phyloP scores from a whole-genome alignment of 208 protist species.

The Wallacemonas sp. region DNA sequence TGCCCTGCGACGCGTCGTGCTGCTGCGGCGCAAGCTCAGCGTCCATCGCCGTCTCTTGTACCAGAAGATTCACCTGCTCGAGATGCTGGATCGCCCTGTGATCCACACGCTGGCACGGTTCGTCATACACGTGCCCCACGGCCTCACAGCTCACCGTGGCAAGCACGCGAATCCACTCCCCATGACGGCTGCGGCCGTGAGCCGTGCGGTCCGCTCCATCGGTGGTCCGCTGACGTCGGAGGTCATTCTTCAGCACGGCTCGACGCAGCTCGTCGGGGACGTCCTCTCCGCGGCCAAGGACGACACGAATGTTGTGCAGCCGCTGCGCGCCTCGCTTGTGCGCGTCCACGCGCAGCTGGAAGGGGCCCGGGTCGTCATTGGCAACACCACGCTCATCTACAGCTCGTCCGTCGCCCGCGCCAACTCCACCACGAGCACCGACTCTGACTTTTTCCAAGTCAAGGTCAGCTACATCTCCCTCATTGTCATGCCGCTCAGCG shows the following conservation, averaged over 20 bases:
- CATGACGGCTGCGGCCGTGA: neutral
- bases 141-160: neutral
- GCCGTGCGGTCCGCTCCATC: neutral
- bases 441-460: constrained; percentile 52
- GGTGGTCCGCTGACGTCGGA: neutral
- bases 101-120: constrained; percentile 42
- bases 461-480: constrained; percentile 48
- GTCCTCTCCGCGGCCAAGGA: neutral
- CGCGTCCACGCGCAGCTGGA: constrained; percentile 29
- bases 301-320: constrained; percentile 22
- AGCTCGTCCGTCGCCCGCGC: constrained; percentile 38
- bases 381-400: constrained; percentile 72
- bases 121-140: constrained; percentile 14
- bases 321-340: constrained; percentile 18
- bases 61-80: constrained; percentile 52
- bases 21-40: constrained; percentile 55
- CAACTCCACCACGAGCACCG: constrained; percentile 45
- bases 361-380: constrained; percentile 41
- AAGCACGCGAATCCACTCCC: neutral
- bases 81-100: constrained; percentile 28
- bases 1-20: constrained; percentile 52
- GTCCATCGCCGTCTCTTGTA: constrained; percentile 47
- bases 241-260: neutral
- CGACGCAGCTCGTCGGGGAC: neutral
- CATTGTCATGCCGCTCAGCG: constrained; percentile 47